Percentiles rank a stretch among this genome's conserved stretches.
phyloP scores from a whole-genome alignment of 164 flowering plant species.

The Aristolochia californica region DNA sequence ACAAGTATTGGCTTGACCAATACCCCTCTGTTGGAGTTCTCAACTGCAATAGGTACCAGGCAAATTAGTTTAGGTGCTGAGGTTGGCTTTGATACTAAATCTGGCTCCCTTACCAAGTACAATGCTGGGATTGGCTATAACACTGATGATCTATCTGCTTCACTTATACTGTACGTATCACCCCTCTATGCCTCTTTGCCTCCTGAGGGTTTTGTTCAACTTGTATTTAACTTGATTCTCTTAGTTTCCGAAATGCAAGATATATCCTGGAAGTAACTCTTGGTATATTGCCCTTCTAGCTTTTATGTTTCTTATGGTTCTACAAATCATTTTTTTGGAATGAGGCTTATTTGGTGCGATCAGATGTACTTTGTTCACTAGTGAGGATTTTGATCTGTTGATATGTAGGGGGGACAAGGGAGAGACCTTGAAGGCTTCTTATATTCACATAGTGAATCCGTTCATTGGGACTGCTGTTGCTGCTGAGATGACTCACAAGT shows the following conservation, averaged over 20 bases:
- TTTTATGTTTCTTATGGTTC: no score
- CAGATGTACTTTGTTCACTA: no score
- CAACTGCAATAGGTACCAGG: slow-evolving; percentile 48
- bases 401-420: slow-evolving; percentile 57
- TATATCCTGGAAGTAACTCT: no score
- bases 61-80: slow-evolving; percentile 57
- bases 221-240: neutral
- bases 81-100: slow-evolving; percentile 57
- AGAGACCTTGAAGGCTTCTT: slow-evolving; percentile 57
- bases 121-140: slow-evolving; percentile 55
- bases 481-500: slow-evolving; percentile 62
- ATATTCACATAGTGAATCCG: slow-evolving; percentile 42
- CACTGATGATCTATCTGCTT: slow-evolving; percentile 58
- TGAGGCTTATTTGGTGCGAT: no score
- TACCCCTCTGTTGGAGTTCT: slow-evolving; percentile 45
- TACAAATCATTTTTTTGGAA: no score
- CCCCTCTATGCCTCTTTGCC: neutral
- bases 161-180: slow-evolving; percentile 48
- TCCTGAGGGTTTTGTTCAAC: neutral
- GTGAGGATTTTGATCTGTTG: no score
- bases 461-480: slow-evolving; percentile 39
- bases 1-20: slow-evolving; percentile 71
- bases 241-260: neutral
- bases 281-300: no score
- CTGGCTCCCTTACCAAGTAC: slow-evolving; percentile 50